These are phyloP conservation scores for Adansonia gregorii DNA, from an alignment of 441 rosid genomes.

Conservation along the genomic window DNA sequence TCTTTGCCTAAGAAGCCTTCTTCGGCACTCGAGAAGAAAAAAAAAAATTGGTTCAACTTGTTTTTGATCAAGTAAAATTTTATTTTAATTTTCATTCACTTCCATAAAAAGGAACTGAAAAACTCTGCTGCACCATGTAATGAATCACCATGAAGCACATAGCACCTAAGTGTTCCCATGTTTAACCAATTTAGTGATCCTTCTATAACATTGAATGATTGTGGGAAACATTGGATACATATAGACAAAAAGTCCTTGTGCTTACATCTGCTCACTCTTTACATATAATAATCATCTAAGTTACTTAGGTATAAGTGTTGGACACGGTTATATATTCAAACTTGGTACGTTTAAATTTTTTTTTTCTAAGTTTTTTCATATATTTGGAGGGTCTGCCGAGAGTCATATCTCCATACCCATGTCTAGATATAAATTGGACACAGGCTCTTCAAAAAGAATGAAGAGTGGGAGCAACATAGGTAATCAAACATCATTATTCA, in stretches of 20 bases:
- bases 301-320: no score
- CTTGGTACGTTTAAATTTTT: no score
- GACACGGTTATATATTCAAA: no score
- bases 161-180: neutral
- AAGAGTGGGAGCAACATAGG: no score
- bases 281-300: neutral
- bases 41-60: neutral
- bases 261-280: neutral
- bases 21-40: neutral
- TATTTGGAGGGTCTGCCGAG: no score
- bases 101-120: neutral
- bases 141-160: neutral
- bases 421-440: no score
- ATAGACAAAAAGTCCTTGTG: neutral
- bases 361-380: no score
- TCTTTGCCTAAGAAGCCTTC: conserved; percentile 3
- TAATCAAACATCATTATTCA: no score
- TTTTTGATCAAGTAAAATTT: neutral
- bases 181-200: neutral
- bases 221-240: neutral
- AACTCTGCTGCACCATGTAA: neutral
- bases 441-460: no score
- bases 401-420: no score
- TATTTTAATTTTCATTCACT: neutral
- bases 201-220: neutral